These are phyloP conservation scores for Collybia sordida DNA, from an alignment of 768 basidiomycete genomes.

Conservation along the genomic window DNA sequence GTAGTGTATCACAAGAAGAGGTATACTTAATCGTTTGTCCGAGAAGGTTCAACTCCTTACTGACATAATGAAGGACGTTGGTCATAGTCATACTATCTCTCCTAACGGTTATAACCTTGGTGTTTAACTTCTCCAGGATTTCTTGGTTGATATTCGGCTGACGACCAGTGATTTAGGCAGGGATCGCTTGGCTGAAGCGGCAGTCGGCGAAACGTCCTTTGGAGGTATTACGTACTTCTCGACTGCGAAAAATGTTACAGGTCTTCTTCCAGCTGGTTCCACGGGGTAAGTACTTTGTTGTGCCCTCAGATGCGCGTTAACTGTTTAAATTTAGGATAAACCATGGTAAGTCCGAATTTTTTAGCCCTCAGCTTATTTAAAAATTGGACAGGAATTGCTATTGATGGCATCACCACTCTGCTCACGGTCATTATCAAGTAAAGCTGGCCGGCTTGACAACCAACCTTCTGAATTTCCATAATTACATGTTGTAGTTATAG, in stretches of 20 bases:
- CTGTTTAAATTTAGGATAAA: constrained; percentile 24
- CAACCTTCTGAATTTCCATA: too few relatives aligned
- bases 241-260: constrained; percentile 43
- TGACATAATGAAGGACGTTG: constrained; percentile 17
- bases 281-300: constrained; percentile 31
- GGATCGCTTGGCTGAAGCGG: constrained; percentile 22
- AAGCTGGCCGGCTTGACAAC: neutral
- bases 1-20: constrained; percentile 36
- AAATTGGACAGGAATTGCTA: constrained; percentile 47
- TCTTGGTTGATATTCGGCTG: neutral
- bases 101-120: constrained; percentile 35
- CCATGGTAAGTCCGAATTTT: constrained; percentile 23
- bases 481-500: too few relatives aligned
- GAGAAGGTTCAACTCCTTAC: neutral
- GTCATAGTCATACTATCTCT: constrained; percentile 28
- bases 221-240: constrained; percentile 48
- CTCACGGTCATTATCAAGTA: constrained; percentile 47
- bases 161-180: constrained; percentile 19
- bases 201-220: constrained; percentile 33
- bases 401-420: constrained; percentile 55
- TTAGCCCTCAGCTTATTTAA: neutral
- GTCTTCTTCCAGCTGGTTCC: constrained; percentile 52
- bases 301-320: neutral
- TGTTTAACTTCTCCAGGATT: neutral
- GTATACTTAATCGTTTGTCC: constrained; percentile 12